Conservation (phyloP, 305 asterid genomes). For the Fraxinus paxiana region DNA sequence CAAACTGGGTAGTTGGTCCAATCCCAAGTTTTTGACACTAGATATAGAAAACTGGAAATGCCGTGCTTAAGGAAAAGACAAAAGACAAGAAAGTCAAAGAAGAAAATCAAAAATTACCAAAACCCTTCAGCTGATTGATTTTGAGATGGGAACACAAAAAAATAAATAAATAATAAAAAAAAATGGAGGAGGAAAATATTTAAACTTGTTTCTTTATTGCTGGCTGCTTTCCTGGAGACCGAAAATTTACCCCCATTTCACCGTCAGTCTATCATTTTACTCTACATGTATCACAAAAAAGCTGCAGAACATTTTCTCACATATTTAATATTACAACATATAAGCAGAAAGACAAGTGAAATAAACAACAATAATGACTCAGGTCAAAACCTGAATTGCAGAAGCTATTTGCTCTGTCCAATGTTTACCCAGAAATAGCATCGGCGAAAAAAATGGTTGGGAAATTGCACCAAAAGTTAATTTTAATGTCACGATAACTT, state of each 20-base stretch:
- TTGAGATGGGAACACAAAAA: neutral
- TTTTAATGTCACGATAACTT: neutral
- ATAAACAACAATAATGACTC: neutral
- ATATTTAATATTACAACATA: neutral
- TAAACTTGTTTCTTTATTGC: neutral
- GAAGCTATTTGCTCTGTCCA: neutral
- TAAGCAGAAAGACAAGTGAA: neutral
- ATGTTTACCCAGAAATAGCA: neutral
- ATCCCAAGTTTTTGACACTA: neutral
- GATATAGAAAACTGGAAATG: neutral
- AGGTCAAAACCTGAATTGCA: neutral
- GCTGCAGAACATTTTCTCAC: neutral
- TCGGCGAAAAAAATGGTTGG: neutral
- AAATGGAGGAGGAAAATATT: neutral
- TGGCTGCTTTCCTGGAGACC: neutral
- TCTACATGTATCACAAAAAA: neutral
- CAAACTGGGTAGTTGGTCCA: neutral
- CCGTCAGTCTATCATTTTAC: neutral
- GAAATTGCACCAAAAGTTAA: neutral
- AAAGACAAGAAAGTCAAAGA: neutral
- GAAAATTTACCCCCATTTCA: neutral
- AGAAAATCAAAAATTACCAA: neutral
- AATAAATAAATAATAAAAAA: neutral
- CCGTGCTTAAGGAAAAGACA: neutral
- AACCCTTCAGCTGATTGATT: neutral